phyloP scores from a whole-genome alignment of 305 asterid species.

The Fraxinus angustifolia region DNA sequence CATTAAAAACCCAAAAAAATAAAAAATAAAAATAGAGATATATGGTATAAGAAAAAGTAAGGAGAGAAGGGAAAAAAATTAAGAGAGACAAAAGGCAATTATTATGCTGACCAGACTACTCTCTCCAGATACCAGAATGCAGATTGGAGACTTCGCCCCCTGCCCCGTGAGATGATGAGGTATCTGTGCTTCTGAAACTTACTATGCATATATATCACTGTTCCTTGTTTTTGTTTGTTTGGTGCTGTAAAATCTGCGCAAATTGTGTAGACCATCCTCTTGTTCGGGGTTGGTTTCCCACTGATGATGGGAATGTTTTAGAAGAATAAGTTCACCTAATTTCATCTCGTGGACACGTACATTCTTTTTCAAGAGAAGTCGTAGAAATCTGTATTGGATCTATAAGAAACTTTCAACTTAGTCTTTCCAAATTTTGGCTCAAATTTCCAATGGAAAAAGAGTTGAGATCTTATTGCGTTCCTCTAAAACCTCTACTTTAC shows the following conservation, averaged over 20 bases:
- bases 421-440: neutral
- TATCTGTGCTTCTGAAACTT: conserved; percentile 24
- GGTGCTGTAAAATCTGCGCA: neutral
- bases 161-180: conserved; percentile 85
- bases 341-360: conserved; percentile 5
- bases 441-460: conserved; percentile 14
- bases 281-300: neutral
- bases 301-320: neutral
- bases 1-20: conserved; percentile 5
- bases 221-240: conserved; percentile 8
- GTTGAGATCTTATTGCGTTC: neutral
- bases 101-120: conserved; percentile 25
- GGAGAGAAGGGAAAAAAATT: neutral
- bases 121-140: conserved; percentile 91
- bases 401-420: neutral
- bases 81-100: conserved; percentile 2
- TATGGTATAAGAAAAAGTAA: neutral
- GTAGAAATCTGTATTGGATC: conserved; percentile 1
- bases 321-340: conserved; percentile 8
- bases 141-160: conserved; percentile 97
- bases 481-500: neutral
- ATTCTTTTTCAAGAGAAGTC: neutral
- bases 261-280: conserved; percentile 10
- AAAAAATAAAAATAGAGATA: neutral
- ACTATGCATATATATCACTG: neutral